Evolutionary conservation across 306 rosid species (phyloP).

Genomic region (Hippophae rhamnoides): DNA sequence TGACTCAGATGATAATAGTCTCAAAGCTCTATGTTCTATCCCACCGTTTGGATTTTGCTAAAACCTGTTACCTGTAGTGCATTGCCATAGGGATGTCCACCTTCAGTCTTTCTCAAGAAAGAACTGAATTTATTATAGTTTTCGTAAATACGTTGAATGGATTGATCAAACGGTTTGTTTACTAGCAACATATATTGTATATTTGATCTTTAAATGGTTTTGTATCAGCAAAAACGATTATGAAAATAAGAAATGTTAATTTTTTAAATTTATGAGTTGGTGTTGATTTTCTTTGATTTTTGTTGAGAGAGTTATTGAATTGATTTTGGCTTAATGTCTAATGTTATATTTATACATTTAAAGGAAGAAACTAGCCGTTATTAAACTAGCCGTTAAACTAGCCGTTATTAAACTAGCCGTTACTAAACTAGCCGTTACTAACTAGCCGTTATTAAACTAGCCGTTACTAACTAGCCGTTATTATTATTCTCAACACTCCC

Average conservation of each 20-base stretch:
- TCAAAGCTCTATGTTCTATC: neutral
- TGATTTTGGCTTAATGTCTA: too few relatives aligned
- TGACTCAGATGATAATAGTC: neutral
- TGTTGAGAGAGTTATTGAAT: too few relatives aligned
- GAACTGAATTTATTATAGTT: neutral
- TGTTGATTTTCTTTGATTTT: too few relatives aligned
- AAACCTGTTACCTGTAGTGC: neutral
- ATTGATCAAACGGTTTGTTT: neutral
- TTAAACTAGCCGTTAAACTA: too few relatives aligned
- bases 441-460: too few relatives aligned
- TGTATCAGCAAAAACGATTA: constrained; percentile 1
- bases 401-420: too few relatives aligned
- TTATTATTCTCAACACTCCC: too few relatives aligned
- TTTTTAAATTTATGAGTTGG: neutral
- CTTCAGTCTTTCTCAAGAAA: neutral
- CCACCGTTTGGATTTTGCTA: too few relatives aligned
- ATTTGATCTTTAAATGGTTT: neutral
- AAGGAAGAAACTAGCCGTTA: too few relatives aligned
- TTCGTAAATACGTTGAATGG: neutral
- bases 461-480: too few relatives aligned
- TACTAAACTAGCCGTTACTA: too few relatives aligned
- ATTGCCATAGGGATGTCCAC: neutral
- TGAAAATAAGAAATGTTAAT: constrained; percentile 2
- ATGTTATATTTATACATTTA: too few relatives aligned
- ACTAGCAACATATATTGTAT: neutral